Conservation (phyloP, 2,329 filamentous ascomycete genomes). For the Xylaria sp. region DNA sequence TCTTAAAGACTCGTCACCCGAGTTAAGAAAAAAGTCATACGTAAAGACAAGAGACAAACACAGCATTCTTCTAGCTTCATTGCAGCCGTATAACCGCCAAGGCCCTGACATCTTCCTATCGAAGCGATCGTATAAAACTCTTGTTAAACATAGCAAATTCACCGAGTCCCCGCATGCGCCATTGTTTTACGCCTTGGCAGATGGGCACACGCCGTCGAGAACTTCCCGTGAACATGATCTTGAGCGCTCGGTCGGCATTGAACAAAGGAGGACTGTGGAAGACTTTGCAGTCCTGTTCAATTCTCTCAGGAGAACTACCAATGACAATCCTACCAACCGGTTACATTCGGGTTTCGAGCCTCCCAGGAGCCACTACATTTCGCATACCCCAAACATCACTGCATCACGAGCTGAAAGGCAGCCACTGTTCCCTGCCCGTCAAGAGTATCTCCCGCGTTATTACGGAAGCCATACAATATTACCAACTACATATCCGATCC, state of each 20-base stretch:
- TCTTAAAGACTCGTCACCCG: background rate
- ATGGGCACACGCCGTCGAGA: too few species aligned
- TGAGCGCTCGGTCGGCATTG: background rate
- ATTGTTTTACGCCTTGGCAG: background rate
- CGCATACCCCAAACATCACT: background rate
- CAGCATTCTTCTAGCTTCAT: slow-evolving; percentile 15
- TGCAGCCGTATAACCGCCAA: slow-evolving; percentile 15
- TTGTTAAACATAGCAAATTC: slow-evolving; percentile 15
- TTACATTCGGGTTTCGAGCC: background rate
- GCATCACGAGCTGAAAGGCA: background rate
- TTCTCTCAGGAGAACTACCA: background rate
- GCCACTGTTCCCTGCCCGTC: background rate
- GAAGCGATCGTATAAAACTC: slow-evolving; percentile 20
- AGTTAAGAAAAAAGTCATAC: slow-evolving; percentile 30
- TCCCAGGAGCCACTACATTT: background rate
- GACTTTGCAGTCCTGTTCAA: background rate
- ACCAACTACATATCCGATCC: slow-evolving; percentile 9
- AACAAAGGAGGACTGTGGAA: background rate
- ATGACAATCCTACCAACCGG: background rate
- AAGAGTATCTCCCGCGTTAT: background rate
- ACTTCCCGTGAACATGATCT: background rate
- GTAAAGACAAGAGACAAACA: slow-evolving; percentile 15
- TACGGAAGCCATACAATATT: background rate
- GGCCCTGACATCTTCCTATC: slow-evolving; percentile 26
- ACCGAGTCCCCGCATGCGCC: background rate